phyloP scores from a whole-genome alignment of 1,284 basidiomycete species.

The Boletus smithii region DNA sequence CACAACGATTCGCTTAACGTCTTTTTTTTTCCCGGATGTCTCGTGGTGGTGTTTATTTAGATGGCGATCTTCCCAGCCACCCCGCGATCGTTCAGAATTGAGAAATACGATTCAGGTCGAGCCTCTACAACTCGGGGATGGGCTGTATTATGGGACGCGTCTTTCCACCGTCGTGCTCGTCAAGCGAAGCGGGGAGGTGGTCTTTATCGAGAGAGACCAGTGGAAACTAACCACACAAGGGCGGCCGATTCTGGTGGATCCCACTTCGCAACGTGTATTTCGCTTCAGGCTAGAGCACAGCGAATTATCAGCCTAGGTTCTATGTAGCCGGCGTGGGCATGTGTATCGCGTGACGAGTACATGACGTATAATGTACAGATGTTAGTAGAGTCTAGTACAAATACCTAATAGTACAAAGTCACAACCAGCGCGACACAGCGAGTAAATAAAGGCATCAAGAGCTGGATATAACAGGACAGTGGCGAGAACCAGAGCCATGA shows the following conservation, averaged over 20 bases:
- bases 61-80: constrained; percentile 46
- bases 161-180: constrained; percentile 71
- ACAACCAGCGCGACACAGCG: constrained; percentile 34
- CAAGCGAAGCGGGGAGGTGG: constrained; percentile 52
- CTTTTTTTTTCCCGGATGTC: not conserved
- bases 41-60: constrained; percentile 34
- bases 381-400: constrained; percentile 31
- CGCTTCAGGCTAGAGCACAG: constrained; percentile 43
- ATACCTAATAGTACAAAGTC: constrained; percentile 31
- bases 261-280: constrained; percentile 48
- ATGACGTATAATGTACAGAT: constrained; percentile 35
- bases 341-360: constrained; percentile 26
- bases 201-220: constrained; percentile 70
- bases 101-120: constrained; percentile 60
- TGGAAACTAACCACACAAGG: constrained; percentile 49
- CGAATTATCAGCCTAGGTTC: constrained; percentile 19
- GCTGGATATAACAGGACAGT: constrained; percentile 9
- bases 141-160: constrained; percentile 68
- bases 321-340: constrained; percentile 17
- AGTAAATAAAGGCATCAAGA: constrained; percentile 28
- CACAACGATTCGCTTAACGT: constrained; percentile 10
- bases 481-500: not conserved
- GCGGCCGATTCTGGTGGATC: constrained; percentile 38
- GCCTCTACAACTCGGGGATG: constrained; percentile 38
- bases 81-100: constrained; percentile 49